Percentiles rank a stretch among this genome's conserved stretches.
Conservation (phyloP, 2,329 filamentous ascomycete species). For the Thielaviopsis ethacetica region DNA sequence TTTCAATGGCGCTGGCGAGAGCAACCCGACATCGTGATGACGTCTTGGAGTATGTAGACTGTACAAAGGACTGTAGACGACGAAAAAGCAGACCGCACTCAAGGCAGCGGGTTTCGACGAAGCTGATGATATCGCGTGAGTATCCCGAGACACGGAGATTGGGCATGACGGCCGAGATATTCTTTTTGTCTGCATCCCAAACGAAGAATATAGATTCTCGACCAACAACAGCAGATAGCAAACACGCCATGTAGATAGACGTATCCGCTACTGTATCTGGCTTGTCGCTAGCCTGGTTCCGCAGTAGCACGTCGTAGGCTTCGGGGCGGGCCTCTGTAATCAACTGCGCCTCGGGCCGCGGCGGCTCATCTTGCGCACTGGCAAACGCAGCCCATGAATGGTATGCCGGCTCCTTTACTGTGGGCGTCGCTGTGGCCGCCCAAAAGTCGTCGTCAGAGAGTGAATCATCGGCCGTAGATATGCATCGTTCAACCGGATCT, state of each 20-base stretch:
- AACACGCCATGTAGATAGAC: constrained; percentile 34
- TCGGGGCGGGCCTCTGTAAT: constrained; percentile 51
- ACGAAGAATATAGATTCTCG: constrained; percentile 55
- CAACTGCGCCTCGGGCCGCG: constrained; percentile 33
- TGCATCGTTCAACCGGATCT: background rate
- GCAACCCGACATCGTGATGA: constrained; percentile 33
- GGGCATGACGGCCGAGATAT: constrained; percentile 33
- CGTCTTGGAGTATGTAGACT: constrained; percentile 27
- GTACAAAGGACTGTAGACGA: constrained; percentile 29
- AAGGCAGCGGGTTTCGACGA: constrained; percentile 30
- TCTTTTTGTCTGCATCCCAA: constrained; percentile 35
- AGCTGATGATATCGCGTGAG: constrained; percentile 31
- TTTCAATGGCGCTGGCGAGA: constrained; percentile 32
- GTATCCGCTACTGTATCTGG: constrained; percentile 25
- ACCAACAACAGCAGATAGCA: constrained; percentile 52
- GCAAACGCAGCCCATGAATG: constrained; percentile 57
- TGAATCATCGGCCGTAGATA: background rate
- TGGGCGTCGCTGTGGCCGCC: constrained; percentile 24
- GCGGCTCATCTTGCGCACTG: constrained; percentile 14
- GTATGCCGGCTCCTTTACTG: constrained; percentile 25
- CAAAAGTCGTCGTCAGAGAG: constrained; percentile 26
- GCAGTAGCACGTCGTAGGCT: constrained; percentile 48
- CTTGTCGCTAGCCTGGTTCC: constrained; percentile 24
- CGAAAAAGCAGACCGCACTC: constrained; percentile 31
- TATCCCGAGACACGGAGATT: constrained; percentile 39